phyloP scores from a whole-genome alignment of 1,284 basidiomycete genomes.

The Ceraceosorus bombacis region DNA sequence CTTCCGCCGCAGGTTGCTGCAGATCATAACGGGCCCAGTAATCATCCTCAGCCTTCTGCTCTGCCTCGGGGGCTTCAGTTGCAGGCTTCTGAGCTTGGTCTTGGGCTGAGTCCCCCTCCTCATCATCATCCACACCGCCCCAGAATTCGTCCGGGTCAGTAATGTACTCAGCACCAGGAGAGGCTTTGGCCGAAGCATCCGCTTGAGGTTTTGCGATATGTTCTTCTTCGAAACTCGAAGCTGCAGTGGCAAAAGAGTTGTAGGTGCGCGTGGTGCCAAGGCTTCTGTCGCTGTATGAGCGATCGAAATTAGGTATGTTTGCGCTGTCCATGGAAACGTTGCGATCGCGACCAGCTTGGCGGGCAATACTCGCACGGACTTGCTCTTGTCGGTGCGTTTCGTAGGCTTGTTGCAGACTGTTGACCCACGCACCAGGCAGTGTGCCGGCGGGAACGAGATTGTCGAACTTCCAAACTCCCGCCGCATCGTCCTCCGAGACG shows the following conservation, averaged over 20 bases:
- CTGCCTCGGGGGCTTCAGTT: too few relatives aligned
- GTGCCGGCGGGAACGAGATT: constrained; percentile 6
- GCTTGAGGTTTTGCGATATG: background rate
- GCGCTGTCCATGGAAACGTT: background rate
- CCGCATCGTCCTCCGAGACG: background rate
- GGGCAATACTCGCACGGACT: background rate
- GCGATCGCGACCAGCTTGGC: background rate
- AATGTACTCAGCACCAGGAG: constrained; percentile 7
- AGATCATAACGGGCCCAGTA: too few relatives aligned
- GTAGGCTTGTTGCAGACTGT: constrained; percentile 1
- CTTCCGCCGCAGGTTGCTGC: too few relatives aligned
- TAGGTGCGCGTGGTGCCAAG: background rate
- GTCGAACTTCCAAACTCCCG: constrained; percentile 5
- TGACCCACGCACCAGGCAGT: constrained; percentile 2
- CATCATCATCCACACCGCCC: constrained; percentile 9
- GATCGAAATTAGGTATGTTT: too few relatives aligned
- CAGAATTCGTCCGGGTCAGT: constrained; percentile 13
- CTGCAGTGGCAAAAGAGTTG: background rate
- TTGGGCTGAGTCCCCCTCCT: background rate
- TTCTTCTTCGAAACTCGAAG: background rate
- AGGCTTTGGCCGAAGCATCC: background rate
- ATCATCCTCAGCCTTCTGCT: too few relatives aligned
- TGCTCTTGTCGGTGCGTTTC: background rate
- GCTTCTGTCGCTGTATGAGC: background rate
- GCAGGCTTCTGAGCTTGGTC: too few relatives aligned